Evolutionary conservation across 352 stramenopile genomes (phyloP).

Genomic region (Thalassiosira hispida): DNA sequence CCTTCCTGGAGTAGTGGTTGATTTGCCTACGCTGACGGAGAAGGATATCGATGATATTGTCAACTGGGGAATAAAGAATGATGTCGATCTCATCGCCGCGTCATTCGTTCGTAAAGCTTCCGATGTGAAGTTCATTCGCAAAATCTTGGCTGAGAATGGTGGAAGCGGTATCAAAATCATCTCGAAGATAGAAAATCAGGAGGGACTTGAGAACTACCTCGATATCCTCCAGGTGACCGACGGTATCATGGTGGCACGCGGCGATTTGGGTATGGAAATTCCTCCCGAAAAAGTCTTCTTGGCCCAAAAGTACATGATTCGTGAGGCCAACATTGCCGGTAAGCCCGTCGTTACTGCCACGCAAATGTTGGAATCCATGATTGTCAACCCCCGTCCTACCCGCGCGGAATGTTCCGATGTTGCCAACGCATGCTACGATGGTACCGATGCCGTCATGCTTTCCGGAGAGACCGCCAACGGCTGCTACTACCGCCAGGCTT

Average conservation of each 20-base stretch:
- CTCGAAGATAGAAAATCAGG: constrained; percentile 97
- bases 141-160: constrained; percentile 88
- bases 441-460: constrained; percentile 98
- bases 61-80: constrained; percentile 93
- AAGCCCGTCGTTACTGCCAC: constrained; percentile 99
- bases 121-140: constrained; percentile 93
- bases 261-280: constrained; percentile 98
- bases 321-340: constrained; percentile 92
- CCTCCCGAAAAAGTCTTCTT: constrained; percentile 97
- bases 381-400: constrained; percentile 94
- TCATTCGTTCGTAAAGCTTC: constrained; percentile 96
- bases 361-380: constrained; percentile 99
- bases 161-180: constrained; percentile 90
- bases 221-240: constrained; percentile 97
- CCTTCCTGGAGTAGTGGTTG: constrained; percentile 81
- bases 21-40: constrained; percentile 94
- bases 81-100: constrained; percentile 97
- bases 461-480: constrained; percentile 97
- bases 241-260: constrained; percentile 98
- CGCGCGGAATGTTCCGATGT: constrained; percentile 99
- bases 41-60: constrained; percentile 95
- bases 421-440: constrained; percentile 97
- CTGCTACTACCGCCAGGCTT: constrained; percentile 93
- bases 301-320: constrained; percentile 99
- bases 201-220: constrained; percentile 92